Base-by-base conservation (phyloP, 352 stramenopile genomes). In the Phytophthora niederhauseri region DNA sequence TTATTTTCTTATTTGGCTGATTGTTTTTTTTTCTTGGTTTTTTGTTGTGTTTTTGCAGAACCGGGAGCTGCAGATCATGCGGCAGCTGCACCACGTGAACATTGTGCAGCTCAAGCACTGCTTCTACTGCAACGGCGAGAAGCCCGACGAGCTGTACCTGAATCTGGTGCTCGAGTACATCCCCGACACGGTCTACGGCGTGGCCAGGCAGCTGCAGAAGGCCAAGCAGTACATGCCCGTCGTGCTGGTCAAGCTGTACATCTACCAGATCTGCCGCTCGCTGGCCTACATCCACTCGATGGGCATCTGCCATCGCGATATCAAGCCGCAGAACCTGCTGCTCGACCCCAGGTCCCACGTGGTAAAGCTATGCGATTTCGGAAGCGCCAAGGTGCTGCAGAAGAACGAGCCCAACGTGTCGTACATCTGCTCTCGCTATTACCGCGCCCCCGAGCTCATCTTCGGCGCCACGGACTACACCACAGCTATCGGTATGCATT, bases 391-490 rank as follows among this genome's bases (percentile, higher is more conserved):
- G 63, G 85, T 96, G 36, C 84, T 99, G 22, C 95, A 99, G 31
- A 91, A 91, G 67, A 98, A 98, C 46, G 98, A 99, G 75, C 98
- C 98, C 8, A 99, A 99, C 77, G 98, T 99, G 14, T 98, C 92
- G 58, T 99, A 99, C 85, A 99, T 99, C 80, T 99, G 98, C 80
- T 99, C 91, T 34, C 87, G 96, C 24, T 99, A 99, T 80, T 99
- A 99, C 75, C 92, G 98, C 65, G 98, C 98, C 9, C 98, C 98
- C 0, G 98, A 99, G 76, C 87, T 99, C 38, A 99, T 99, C 64
- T 99, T 99, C 86, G 98, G 98, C n/a, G 97, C 97, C 12, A 99
- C 98, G 2, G 96, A 99, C 78, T 99, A 99, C 84, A 99, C 96
- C 24, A 99, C 97, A n/a, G 96, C 97, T 17, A 99, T 99, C 55